These are phyloP conservation scores for Xanthoconium stramineum DNA, from an alignment of 768 basidiomycete species.

Conservation along the genomic window DNA sequence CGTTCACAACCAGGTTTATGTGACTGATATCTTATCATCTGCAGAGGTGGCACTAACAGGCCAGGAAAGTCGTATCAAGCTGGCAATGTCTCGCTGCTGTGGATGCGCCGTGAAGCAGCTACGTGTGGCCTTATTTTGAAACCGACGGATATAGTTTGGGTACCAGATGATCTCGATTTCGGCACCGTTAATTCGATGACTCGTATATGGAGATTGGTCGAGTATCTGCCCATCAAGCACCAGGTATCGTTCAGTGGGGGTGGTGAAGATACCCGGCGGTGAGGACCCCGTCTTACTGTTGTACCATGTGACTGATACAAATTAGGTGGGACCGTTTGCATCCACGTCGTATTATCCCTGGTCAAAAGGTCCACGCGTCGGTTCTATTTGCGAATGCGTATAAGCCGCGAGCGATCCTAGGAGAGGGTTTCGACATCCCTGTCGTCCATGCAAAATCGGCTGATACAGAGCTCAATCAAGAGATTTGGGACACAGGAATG, in stretches of 20 bases:
- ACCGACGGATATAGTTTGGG: slow-evolving; percentile 27
- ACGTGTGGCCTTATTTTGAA: slow-evolving; percentile 23
- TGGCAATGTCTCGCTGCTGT: slow-evolving; percentile 26
- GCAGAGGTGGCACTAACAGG: slow-evolving; percentile 22
- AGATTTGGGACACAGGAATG: slow-evolving; percentile 20
- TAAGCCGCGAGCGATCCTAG: slow-evolving; percentile 15
- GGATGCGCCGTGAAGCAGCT: slow-evolving; percentile 34
- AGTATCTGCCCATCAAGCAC: slow-evolving; percentile 23
- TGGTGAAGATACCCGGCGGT: slow-evolving; percentile 18
- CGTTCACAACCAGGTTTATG: too few species aligned
- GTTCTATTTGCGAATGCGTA: slow-evolving; percentile 22
- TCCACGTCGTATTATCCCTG: not conserved
- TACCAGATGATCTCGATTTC: slow-evolving; percentile 25
- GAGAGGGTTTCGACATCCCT: slow-evolving; percentile 26
- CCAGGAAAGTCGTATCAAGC: slow-evolving; percentile 21
- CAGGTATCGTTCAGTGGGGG: slow-evolving; percentile 19
- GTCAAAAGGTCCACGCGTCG: slow-evolving; percentile 26
- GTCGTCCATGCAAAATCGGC: not conserved
- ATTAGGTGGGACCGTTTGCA: slow-evolving; percentile 15
- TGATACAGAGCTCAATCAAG: slow-evolving; percentile 1
- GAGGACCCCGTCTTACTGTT: not conserved
- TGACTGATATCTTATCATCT: not conserved
- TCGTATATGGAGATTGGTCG: slow-evolving; percentile 11
- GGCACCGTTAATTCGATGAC: slow-evolving; percentile 22
- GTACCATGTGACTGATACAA: slow-evolving; percentile 9